Conservation (phyloP, 345 rosid genomes). For the Kernera saxatilis region DNA sequence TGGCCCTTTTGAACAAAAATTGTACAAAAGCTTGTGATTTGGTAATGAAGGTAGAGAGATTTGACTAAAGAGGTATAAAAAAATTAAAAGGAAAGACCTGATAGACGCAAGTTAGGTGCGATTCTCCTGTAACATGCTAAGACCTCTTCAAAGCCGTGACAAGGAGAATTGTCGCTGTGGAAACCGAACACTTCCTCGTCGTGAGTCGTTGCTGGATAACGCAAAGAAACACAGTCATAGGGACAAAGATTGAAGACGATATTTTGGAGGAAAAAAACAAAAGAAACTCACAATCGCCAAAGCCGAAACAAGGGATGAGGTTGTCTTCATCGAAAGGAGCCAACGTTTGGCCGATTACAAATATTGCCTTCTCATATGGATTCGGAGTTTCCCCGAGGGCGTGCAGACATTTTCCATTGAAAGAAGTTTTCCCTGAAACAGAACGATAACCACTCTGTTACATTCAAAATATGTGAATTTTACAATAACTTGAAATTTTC, state of each 20-base stretch:
- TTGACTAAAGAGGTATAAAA: not conserved
- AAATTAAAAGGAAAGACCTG: conserved; percentile 40
- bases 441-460: not conserved
- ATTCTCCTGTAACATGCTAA: conserved; percentile 59
- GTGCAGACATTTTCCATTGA: conserved; percentile 59
- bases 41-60: not conserved
- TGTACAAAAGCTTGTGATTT: not conserved
- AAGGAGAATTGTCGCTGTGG: conserved; percentile 60
- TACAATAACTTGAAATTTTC: not conserved
- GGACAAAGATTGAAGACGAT: not conserved
- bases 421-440: conserved; percentile 47
- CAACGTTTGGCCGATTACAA: conserved; percentile 65
- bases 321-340: conserved; percentile 87
- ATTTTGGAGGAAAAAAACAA: not conserved
- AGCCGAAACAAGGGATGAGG: conserved; percentile 79
- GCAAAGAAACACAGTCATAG: not conserved
- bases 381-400: conserved; percentile 46
- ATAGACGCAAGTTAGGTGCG: conserved; percentile 50
- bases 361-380: conserved; percentile 79
- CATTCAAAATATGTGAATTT: not conserved
- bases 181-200: conserved; percentile 72
- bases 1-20: conserved; percentile 46
- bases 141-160: conserved; percentile 87
- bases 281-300: conserved; percentile 51
- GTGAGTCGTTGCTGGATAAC: conserved; percentile 56